Evolutionary conservation across 257 asterid species (phyloP), one percentile per base, ranked within the genome.

Genomic region (Scutellaria barbata): DNA sequence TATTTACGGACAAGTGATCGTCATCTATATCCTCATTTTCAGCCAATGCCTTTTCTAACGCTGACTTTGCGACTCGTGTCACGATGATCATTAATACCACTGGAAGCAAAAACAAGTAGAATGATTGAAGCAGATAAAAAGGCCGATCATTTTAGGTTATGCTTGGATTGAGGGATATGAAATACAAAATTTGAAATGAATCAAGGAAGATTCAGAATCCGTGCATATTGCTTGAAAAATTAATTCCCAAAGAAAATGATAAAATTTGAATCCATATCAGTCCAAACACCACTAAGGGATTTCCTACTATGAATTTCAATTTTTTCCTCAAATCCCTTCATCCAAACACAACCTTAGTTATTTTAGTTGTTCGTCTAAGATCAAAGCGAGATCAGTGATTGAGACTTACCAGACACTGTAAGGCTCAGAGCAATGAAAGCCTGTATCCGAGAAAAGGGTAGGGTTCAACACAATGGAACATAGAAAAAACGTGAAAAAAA

Each of bases 381-480:
- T 53, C 14, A 7, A 53, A 50, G 7, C 5, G 6, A 14, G 63
- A 30, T 42, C 6, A 8, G 13, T 51, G 20, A 30, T 54, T 10
- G 67, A 76, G 64, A 81, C 92, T 77, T 81, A 92, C 98, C 90
- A 16, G 96, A 92, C n/a, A 88, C 83, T 52, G 82, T 66, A 58
- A 92, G 86, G 81, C 98, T 89, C 82, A 82, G 59, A 14, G 55
- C 77, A 35, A 92, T 73, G 71, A 86, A 77, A 58, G 92, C 95
- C 98, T 92, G 88, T 81, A 74, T 41, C 25, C 68, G 73, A 60
- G 56, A 60, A 55, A 53, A 58, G 20, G 20, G 16, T 40, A 65
- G 6, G 42, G 16, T 66, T 75, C 53, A 72, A 62, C 68, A 75
- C 7, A 42, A 58, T 13, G 16, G 12, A 46, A 45, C 6, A 25